Conservation (phyloP, 192 early-diverging fungal species). For the Podila epigama region DNA sequence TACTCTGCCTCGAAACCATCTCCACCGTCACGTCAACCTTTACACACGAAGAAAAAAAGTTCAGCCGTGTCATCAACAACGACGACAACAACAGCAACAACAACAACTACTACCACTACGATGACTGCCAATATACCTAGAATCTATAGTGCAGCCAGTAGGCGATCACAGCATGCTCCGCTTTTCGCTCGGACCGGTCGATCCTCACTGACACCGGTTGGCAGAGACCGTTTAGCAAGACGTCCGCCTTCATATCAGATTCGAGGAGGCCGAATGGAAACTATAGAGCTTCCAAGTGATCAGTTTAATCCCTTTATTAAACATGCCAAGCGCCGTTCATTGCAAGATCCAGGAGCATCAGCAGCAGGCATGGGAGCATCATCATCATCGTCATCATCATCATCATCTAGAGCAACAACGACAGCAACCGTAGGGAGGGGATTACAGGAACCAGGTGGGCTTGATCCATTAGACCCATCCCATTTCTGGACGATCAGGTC, state of each 20-base stretch:
- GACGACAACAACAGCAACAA: neutral
- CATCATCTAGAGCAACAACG: too few species aligned
- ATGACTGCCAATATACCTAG: too few species aligned
- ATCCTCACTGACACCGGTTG: neutral
- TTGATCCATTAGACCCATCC: neutral
- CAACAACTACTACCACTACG: neutral
- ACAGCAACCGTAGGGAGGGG: too few species aligned
- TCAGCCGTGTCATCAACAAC: neutral
- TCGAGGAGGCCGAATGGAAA: neutral
- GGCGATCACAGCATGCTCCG: slow-evolving; percentile 18
- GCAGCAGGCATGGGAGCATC: too few species aligned
- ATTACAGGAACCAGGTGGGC: neutral
- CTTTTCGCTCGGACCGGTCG: slow-evolving; percentile 15
- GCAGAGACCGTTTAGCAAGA: neutral
- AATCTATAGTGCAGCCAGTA: too few species aligned
- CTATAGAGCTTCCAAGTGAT: neutral
- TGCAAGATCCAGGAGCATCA: neutral
- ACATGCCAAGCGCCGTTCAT: neutral
- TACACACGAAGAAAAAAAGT: neutral
- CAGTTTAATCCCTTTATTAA: slow-evolving; percentile 28
- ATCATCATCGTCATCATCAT: too few species aligned
- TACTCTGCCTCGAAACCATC: neutral
- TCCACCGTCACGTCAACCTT: neutral
- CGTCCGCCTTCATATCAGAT: slow-evolving; percentile 18
- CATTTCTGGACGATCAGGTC: slow-evolving; percentile 18